Evolutionary conservation across 352 stramenopile species (phyloP), one percentile per base, ranked within the genome.

Genomic region (Lagenidium giganteum): DNA sequence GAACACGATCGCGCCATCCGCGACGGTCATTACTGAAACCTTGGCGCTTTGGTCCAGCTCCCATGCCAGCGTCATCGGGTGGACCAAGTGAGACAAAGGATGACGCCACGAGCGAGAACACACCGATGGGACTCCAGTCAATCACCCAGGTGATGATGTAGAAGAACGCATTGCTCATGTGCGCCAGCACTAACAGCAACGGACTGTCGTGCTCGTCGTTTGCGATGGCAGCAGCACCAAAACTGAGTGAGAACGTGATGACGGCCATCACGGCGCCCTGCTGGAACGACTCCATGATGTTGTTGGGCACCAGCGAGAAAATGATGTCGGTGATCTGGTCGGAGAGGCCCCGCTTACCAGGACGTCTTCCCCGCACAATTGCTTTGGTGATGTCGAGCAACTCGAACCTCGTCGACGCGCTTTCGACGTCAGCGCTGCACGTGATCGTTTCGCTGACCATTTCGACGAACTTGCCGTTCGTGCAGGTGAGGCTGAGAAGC

Each of bases 121-220:
- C 66, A 1, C 63, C 68, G 21, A 77, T 20, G 9, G 71, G 68
- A n/a, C 61, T 80, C 54, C 56, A 76, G 48, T 67, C 57, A 40
- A 82, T 72, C 8, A 68, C 52, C 21, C 61, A 67, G 23, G 42
- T 34, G 35, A 84, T 78, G 26, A 79, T 42, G 8, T 47, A 39
- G 29, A 73, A 75, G 33, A 84, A 79, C 4, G 78, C 64, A 16
- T 64, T 57, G 52, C 67, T 79, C 53, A 78, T 60, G 28, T 80
- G 67, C 24, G 70, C 58, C 8, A 80, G 50, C 3, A 70, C 51
- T 21, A 67, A 53, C 8, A 76, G 49, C 20, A 79, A 26, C 25
- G 67, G 63, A n/a, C 61, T 79, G 37, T 54, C 67, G 33, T 79
- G 64, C 5, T 54, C 53, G 12, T 56, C 52, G 14, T 50, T 73